phyloP scores from a whole-genome alignment of 768 basidiomycete genomes.

The Tylopilus felleus region DNA sequence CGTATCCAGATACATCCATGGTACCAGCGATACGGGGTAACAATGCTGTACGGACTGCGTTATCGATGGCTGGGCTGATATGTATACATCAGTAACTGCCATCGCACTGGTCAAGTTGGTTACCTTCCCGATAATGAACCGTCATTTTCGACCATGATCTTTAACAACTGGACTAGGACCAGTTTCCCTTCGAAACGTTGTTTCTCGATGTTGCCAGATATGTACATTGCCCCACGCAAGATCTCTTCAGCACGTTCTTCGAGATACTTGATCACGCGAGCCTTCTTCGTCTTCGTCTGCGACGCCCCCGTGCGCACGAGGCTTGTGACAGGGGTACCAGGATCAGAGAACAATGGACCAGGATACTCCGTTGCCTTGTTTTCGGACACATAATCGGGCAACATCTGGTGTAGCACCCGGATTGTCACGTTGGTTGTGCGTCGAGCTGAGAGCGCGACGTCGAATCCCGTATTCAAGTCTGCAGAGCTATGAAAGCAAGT shows the following conservation, averaged over 20 bases:
- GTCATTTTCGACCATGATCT: slow-evolving; percentile 83
- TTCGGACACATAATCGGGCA: slow-evolving; percentile 64
- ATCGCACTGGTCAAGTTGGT: neutral
- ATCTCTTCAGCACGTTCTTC: slow-evolving; percentile 74
- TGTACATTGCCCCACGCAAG: slow-evolving; percentile 69
- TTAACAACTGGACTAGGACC: slow-evolving; percentile 68
- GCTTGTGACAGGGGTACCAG: slow-evolving; percentile 57
- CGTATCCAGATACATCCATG: slow-evolving; percentile 19
- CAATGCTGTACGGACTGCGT: slow-evolving; percentile 69
- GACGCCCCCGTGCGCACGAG: slow-evolving; percentile 62
- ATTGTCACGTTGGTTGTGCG: slow-evolving; percentile 69
- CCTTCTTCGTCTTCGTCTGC: slow-evolving; percentile 81
- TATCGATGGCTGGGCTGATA: slow-evolving; percentile 60
- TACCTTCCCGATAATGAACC: slow-evolving; percentile 86
- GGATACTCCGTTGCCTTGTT: slow-evolving; percentile 62
- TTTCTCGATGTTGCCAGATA: slow-evolving; percentile 50
- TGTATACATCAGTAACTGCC: slow-evolving; percentile 16
- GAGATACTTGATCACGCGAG: slow-evolving; percentile 73
- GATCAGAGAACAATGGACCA: slow-evolving; percentile 82
- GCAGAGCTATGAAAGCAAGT: slow-evolving; percentile 81
- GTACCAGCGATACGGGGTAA: slow-evolving; percentile 50
- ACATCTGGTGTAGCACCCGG: slow-evolving; percentile 61
- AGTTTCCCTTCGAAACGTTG: slow-evolving; percentile 73
- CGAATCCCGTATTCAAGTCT: slow-evolving; percentile 68
- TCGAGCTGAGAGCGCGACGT: slow-evolving; percentile 70